Evolutionary conservation across 768 basidiomycete species (phyloP).

Genomic region (Agrocybe pediades): DNA sequence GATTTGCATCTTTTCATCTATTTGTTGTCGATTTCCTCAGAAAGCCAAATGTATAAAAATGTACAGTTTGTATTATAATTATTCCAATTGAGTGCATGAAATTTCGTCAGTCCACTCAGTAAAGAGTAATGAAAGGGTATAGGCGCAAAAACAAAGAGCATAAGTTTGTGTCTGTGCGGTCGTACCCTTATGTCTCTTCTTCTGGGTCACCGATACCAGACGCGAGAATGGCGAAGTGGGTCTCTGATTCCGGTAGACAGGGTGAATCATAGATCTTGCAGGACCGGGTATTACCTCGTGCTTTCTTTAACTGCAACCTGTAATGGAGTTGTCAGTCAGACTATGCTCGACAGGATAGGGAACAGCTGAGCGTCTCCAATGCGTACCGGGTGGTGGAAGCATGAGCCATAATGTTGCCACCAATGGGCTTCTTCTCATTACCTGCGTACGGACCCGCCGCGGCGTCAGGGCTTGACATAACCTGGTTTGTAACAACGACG

Average conservation of each 20-base stretch:
- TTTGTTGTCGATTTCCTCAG: constrained; percentile 11
- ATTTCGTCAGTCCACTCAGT: constrained; percentile 3
- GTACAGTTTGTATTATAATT: constrained; percentile 20
- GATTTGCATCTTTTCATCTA: constrained; percentile 23
- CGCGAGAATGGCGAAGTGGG: constrained; percentile 88
- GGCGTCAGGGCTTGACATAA: constrained; percentile 98
- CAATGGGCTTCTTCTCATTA: constrained; percentile 98
- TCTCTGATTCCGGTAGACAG: constrained; percentile 95
- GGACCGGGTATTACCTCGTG: constrained; percentile 86
- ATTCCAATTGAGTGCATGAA: constrained; percentile 18
- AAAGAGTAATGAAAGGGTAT: constrained; percentile 3
- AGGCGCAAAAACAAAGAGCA: constrained; percentile 1
- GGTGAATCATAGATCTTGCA: constrained; percentile 99
- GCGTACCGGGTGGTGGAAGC: constrained; percentile 92
- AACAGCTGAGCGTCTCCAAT: neutral
- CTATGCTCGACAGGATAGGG: constrained; percentile 3
- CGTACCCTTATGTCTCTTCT: constrained; percentile 62
- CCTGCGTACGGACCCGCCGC: constrained; percentile 84
- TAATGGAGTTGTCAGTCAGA: constrained; percentile 11
- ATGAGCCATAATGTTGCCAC: constrained; percentile 99
- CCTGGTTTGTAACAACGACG: constrained; percentile 96
- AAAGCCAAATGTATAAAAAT: constrained; percentile 24
- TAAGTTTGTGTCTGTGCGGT: neutral
- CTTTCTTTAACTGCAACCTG: constrained; percentile 90
- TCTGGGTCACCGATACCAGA: constrained; percentile 95